Conservation (phyloP, 208 protist genomes). For the Acanthamoeba healyi region DNA sequence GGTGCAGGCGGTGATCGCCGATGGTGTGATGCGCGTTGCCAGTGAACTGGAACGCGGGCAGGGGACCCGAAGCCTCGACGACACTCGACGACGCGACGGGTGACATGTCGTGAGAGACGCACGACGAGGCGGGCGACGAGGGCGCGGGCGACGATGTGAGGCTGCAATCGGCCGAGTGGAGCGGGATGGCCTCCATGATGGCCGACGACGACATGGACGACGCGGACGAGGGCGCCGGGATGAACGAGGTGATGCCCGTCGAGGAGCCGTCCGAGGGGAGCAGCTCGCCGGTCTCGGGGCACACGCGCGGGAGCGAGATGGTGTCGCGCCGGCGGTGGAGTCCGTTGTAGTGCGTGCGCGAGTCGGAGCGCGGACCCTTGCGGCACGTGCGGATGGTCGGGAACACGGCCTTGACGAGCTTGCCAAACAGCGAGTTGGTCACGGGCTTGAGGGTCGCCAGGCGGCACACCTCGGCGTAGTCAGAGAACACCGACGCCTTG, state of each 20-base stretch:
- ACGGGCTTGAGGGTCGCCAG: constrained; percentile 51
- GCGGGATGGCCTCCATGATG: not conserved
- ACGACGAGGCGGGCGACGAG: not conserved
- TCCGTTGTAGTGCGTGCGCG: constrained; percentile 44
- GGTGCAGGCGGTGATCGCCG: not conserved
- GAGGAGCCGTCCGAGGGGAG: not conserved
- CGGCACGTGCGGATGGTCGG: constrained; percentile 55
- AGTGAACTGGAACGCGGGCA: constrained; percentile 12
- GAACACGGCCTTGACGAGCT: constrained; percentile 68
- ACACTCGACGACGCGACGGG: not conserved
- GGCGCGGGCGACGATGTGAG: not conserved
- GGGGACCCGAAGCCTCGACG: constrained; percentile 8
- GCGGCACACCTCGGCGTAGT: constrained; percentile 46
- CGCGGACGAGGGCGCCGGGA: not conserved
- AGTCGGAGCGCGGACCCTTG: constrained; percentile 65
- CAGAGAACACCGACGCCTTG: constrained; percentile 46
- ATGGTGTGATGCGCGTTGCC: not conserved
- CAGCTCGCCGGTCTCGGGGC: constrained; percentile 42
- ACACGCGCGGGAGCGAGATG: constrained; percentile 7
- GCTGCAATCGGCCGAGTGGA: not conserved
- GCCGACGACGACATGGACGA: not conserved
- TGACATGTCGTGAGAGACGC: constrained; percentile 34
- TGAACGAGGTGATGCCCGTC: not conserved
- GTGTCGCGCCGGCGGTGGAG: constrained; percentile 18
- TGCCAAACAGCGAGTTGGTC: constrained; percentile 67